Conservation (phyloP, 352 stramenopile species). For the Globisporangium camurandrum region DNA sequence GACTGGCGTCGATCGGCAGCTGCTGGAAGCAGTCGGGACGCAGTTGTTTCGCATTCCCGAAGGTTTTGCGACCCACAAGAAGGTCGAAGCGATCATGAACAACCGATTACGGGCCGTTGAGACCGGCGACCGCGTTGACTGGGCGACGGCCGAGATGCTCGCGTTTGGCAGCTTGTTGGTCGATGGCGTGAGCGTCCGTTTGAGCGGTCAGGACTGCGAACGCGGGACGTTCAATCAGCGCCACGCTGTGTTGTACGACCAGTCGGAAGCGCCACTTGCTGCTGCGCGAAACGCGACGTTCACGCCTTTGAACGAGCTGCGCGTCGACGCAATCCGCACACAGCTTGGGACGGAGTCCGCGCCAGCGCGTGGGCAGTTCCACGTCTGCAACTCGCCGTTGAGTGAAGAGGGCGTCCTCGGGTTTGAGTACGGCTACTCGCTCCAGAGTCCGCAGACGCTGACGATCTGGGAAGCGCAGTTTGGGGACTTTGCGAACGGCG, state of each 20-base stretch:
- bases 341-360: constrained; percentile 32
- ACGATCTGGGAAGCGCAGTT: constrained; percentile 92
- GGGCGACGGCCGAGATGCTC: constrained; percentile 84
- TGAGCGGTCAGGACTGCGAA: constrained; percentile 87
- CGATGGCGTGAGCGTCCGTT: constrained; percentile 76
- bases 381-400: constrained; percentile 78
- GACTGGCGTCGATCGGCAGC: constrained; percentile 65
- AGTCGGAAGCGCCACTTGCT: constrained; percentile 74
- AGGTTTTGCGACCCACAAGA: constrained; percentile 79
- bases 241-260: constrained; percentile 85
- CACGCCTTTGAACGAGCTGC: constrained; percentile 90
- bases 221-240: constrained; percentile 88
- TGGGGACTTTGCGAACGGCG: constrained; percentile 84
- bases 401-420: constrained; percentile 80
- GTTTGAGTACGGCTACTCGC: constrained; percentile 86
- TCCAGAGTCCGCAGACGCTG: constrained; percentile 62
- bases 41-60: constrained; percentile 77
- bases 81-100: constrained; percentile 84
- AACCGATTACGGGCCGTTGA: constrained; percentile 73
- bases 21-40: constrained; percentile 66
- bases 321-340: constrained; percentile 33
- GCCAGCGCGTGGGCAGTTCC: constrained; percentile 43
- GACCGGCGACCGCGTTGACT: constrained; percentile 79
- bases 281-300: constrained; percentile 85
- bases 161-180: constrained; percentile 78